Evolutionary conservation across 202 grass and related monocot species (phyloP), one percentile per base, ranked within the genome.

Genomic region (Digitaria exilis): DNA sequence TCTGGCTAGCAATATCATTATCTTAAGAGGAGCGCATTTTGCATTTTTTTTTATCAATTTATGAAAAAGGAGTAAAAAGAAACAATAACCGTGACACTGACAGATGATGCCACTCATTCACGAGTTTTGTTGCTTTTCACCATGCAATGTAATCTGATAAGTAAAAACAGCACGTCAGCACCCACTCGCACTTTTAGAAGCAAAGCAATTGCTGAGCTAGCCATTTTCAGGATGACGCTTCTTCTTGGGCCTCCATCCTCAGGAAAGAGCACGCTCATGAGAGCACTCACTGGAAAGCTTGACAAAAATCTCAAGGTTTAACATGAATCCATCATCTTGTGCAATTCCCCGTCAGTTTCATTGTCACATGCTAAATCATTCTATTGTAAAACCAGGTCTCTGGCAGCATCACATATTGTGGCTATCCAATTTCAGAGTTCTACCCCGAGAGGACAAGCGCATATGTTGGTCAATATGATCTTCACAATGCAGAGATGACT

Each of bases 191-290:
- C 4, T 65, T 74, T 14, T 17, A 2, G 51, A 60, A 31, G 3
- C 14, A 72, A 34, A 41, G 31, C 35, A 63, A 78, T 16, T 50
- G 71, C n/a, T 58, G 15, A 78, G 29, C 12, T 57, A 48, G 8
- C 61, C 57, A 1, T 81, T 89, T 55, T 80, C 82, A 98, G 95
- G 86, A 91, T 95, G 95, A 95, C 95, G 17, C 90, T 98, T 88
- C 88, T 98, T 65, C 90, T 97, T 29, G 94, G 94, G 77, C 94
- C 94, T 84, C 91, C 94, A 70, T 84, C 90, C 31, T 94, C 94
- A 68, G 94, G 94, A 69, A 97, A 97, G 80, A 92, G 92, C 78
- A 89, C 92, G 37, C 90, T 97, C 15, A 85, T 97, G 84, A 70
- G 91, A 42, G 90, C 92, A 8, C 88, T 97, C 24, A 65, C 92